phyloP scores from a whole-genome alignment of 2,329 filamentous ascomycete genomes.

The Periglandula ipomoeae region DNA sequence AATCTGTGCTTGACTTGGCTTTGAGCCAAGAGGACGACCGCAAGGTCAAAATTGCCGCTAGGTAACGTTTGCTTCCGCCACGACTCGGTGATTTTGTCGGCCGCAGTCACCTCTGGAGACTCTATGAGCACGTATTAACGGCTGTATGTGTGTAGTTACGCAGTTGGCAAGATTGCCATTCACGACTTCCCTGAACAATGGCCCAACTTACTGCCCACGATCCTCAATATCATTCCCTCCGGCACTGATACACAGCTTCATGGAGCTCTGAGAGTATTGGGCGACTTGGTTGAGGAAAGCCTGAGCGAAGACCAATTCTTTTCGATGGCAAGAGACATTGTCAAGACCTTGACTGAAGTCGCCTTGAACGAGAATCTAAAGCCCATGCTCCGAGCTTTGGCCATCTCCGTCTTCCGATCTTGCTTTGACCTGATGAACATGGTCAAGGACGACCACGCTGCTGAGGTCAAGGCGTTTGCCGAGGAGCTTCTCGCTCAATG shows the following conservation, averaged over 20 bases:
- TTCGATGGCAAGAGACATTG: conserved; percentile 73
- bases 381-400: conserved; percentile 68
- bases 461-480: conserved; percentile 79
- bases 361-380: conserved; percentile 68
- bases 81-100: neutral
- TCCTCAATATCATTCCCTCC: conserved; percentile 67
- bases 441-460: conserved; percentile 86
- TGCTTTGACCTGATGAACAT: conserved; percentile 96
- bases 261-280: conserved; percentile 78
- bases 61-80: conserved; percentile 36
- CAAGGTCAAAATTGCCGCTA: conserved; percentile 82
- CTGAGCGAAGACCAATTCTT: conserved; percentile 96
- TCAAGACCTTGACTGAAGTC: conserved; percentile 74
- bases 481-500: conserved; percentile 76
- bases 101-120: neutral
- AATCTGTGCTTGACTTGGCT: conserved; percentile 66
- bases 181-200: conserved; percentile 92
- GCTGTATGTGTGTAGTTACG: conserved; percentile 36
- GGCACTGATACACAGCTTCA: conserved; percentile 76
- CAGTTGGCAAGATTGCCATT: conserved; percentile 88
- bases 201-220: conserved; percentile 75
- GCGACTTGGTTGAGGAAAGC: conserved; percentile 86
- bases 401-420: conserved; percentile 80
- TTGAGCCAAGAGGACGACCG: conserved; percentile 65
- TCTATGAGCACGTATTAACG: neutral